A percentile compares a stretch with the other conserved stretches of the same genome.
Conservation (phyloP, 176 grass and related monocot species). For the Guadua angustifolia region DNA sequence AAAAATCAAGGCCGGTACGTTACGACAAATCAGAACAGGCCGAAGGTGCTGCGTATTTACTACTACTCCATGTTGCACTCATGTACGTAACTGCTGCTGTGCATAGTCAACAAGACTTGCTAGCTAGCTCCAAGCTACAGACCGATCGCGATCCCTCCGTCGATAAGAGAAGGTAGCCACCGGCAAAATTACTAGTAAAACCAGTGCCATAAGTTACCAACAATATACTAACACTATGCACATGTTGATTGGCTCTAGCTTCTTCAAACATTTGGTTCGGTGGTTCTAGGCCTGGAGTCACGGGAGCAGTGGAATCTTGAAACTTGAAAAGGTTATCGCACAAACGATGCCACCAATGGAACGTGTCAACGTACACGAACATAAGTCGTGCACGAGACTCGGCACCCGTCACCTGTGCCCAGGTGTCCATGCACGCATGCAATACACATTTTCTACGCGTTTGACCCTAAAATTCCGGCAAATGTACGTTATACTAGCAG, state of each 20-base stretch:
- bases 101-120: neutral
- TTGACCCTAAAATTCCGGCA: slow-evolving; percentile 30
- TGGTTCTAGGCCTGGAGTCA: neutral
- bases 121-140: neutral
- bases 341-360: slow-evolving; percentile 13
- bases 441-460: neutral
- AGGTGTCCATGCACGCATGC: neutral
- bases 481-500: neutral
- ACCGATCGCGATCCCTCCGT: neutral
- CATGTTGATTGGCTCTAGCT: slow-evolving; percentile 15
- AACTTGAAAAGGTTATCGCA: slow-evolving; percentile 29
- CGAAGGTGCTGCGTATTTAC: neutral
- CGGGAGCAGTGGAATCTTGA: slow-evolving; percentile 19
- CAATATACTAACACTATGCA: neutral
- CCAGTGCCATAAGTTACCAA: neutral
- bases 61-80: neutral
- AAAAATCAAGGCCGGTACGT: neutral
- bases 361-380: slow-evolving; percentile 20
- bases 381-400: slow-evolving; percentile 33
- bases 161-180: neutral
- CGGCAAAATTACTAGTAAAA: neutral
- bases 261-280: neutral
- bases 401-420: slow-evolving; percentile 15
- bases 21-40: slow-evolving; percentile 18
- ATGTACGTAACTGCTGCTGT: neutral